A percentile compares a stretch with the other conserved stretches of the same genome.
These are phyloP conservation scores for Phlebiopsis flavidoalba DNA, from an alignment of 768 basidiomycete species.

Conservation along the genomic window DNA sequence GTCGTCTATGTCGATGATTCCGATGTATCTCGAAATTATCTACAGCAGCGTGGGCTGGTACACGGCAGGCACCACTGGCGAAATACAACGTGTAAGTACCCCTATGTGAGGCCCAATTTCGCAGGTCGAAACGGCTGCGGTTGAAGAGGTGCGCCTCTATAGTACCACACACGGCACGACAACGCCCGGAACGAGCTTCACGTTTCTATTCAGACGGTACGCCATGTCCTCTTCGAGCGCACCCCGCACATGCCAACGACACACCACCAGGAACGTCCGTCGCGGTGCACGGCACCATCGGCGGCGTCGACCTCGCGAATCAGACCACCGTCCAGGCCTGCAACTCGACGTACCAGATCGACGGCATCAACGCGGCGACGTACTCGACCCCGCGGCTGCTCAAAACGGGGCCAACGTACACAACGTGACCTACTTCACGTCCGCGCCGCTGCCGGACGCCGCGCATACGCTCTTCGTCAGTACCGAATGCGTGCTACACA, in stretches of 20 bases:
- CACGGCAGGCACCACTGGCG: too few species aligned
- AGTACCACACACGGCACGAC: not conserved
- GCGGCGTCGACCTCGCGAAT: not conserved
- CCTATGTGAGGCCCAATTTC: too few species aligned
- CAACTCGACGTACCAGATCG: not conserved
- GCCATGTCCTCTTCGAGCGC: too few species aligned
- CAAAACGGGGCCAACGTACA: not conserved
- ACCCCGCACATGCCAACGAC: not conserved
- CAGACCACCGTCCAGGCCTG: not conserved
- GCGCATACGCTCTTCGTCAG: not conserved
- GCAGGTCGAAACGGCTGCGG: too few species aligned
- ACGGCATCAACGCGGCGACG: not conserved
- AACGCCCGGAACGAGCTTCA: not conserved
- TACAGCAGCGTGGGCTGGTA: too few species aligned
- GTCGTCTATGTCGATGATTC: too few species aligned
- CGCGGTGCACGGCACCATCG: not conserved
- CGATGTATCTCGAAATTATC: too few species aligned
- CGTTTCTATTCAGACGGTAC: not conserved
- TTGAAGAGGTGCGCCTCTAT: not conserved
- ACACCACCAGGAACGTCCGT: not conserved
- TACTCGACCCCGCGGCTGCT: not conserved
- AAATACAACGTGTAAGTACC: too few species aligned
- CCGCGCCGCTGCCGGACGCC: not conserved
- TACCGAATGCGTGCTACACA: too few species aligned
- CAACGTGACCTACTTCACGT: not conserved